Evolutionary conservation across 345 rosid species (phyloP), one percentile per base, ranked within the genome.

Genomic region (Eucalyptus pauciflora): DNA sequence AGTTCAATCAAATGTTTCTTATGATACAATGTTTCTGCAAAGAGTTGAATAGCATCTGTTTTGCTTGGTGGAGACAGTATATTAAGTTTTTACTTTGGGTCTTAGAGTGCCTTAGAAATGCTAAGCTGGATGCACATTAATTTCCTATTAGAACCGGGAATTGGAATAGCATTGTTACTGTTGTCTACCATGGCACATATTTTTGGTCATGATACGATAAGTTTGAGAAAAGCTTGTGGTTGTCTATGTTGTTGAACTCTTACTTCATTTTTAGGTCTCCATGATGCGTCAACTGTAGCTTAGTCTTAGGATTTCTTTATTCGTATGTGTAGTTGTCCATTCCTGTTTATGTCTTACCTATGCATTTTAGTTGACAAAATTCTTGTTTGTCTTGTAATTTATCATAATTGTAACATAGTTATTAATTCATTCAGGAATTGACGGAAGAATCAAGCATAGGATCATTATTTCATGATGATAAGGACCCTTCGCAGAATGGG

Each of bases 391-490:
- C 71, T 58, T 87, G 12, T 58, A 20, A 43, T 11, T 27, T 58
- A 24, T 64, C 13, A 49, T 33, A 27, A 22, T 31, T 8, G 52
- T 46, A 62, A 54, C 83, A 86, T 89, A 46, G 9, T 60, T 12
- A 24, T 60, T 46, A 86, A 15, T 89, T 43, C 86, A 22, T 41
- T 86, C 93, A 96, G 99, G 99, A 96, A 85, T 91, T 92, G 87
- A 91, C 89, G 41, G 92, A 94, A 91, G 97, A 91, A 87, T 86
- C 67, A 85, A 91, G 86, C 86, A 92, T 64, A 71, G 97, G 90
- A 92, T 92, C 95, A 58, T 90, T 94, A 33, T 93, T 95, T 91
- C 92, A 93, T 43, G 99, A 97, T 93, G 92, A 94, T 87, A 93
- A 94, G 87, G 95, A 92, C 88, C 92, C 95, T 58, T 93, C 94